phyloP scores from a whole-genome alignment of 495 filamentous ascomycete genomes.

The Tirmania nivea region DNA sequence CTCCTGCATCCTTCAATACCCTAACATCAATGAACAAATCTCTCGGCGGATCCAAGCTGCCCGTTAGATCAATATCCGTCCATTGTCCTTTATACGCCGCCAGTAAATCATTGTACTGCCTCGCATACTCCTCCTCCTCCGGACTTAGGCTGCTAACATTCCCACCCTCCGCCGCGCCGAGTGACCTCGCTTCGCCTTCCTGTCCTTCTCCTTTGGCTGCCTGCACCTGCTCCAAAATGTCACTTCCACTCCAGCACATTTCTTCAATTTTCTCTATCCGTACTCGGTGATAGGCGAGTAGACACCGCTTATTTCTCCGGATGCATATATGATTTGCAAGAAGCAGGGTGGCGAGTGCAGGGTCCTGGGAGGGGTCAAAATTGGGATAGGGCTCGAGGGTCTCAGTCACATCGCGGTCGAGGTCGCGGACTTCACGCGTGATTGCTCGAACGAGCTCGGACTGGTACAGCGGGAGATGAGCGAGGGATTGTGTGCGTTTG shows the following conservation, averaged over 20 bases:
- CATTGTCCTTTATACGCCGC: slow-evolving; percentile 96
- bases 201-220: slow-evolving; percentile 21
- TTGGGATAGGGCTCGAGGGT: slow-evolving; percentile 65
- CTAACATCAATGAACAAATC: slow-evolving; percentile 97
- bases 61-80: slow-evolving; percentile 95
- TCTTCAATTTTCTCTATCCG: slow-evolving; percentile 82
- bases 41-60: slow-evolving; percentile 76
- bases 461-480: slow-evolving; percentile 79
- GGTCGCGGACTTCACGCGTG: slow-evolving; percentile 77
- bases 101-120: slow-evolving; percentile 75
- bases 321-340: slow-evolving; percentile 88
- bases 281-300: slow-evolving; percentile 83
- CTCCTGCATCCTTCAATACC: slow-evolving; percentile 89
- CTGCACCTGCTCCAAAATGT: slow-evolving; percentile 37
- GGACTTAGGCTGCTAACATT: slow-evolving; percentile 65
- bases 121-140: slow-evolving; percentile 91
- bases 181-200: slow-evolving; percentile 16
- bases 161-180: slow-evolving; percentile 23
- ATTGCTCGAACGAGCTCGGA: slow-evolving; percentile 75
- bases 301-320: slow-evolving; percentile 87
- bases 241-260: slow-evolving; percentile 75
- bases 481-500: slow-evolving; percentile 77
- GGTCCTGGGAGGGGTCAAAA: slow-evolving; percentile 71
- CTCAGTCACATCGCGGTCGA: slow-evolving; percentile 68
- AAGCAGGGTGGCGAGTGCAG: slow-evolving; percentile 64